phyloP scores from a whole-genome alignment of 164 flowering plant species.

The Kingdonia uniflora region DNA sequence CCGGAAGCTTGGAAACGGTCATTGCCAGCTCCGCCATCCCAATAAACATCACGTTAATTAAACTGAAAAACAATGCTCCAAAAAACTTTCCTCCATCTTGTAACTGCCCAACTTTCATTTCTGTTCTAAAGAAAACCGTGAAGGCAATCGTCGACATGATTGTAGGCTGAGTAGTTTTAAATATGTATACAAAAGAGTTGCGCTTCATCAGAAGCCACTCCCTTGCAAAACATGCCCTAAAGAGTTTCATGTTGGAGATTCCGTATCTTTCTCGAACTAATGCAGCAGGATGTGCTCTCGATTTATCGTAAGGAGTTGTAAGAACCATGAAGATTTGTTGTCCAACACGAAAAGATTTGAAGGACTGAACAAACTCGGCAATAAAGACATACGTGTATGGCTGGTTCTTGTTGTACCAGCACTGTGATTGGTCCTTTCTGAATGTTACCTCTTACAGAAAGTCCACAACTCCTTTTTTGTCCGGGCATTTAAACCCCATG shows the following conservation, averaged over 20 bases:
- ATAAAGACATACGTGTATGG: conserved; percentile 33
- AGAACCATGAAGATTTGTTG: conserved; percentile 27
- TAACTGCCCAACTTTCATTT: conserved; percentile 31
- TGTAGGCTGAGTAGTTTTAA: conserved; percentile 48
- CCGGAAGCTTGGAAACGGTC: conserved; percentile 49
- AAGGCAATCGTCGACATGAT: conserved; percentile 39
- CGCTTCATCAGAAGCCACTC: conserved; percentile 53
- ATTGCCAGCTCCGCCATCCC: conserved; percentile 56
- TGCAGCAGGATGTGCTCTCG: conserved; percentile 43
- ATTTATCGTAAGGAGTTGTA: conserved; percentile 32
- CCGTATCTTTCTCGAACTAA: conserved; percentile 39
- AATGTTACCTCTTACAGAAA: conserved; percentile 60
- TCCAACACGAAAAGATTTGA: conserved; percentile 30
- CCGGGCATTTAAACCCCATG: conserved; percentile 48
- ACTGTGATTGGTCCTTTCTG: conserved; percentile 52
- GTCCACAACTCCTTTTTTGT: conserved; percentile 54
- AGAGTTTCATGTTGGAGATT: conserved; percentile 37
- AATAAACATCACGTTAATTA: conserved; percentile 53
- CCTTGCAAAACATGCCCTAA: conserved; percentile 43
- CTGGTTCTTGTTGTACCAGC: conserved; percentile 29
- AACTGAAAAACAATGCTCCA: conserved; percentile 54
- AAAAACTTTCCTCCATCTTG: conserved; percentile 37
- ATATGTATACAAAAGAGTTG: conserved; percentile 41
- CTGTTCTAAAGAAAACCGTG: conserved; percentile 47
- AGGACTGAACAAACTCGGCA: conserved; percentile 27